Evolutionary conservation across 495 filamentous ascomycete genomes (phyloP), one percentile per base, ranked within the genome.

Genomic region (Oleoguttula mirabilis): DNA sequence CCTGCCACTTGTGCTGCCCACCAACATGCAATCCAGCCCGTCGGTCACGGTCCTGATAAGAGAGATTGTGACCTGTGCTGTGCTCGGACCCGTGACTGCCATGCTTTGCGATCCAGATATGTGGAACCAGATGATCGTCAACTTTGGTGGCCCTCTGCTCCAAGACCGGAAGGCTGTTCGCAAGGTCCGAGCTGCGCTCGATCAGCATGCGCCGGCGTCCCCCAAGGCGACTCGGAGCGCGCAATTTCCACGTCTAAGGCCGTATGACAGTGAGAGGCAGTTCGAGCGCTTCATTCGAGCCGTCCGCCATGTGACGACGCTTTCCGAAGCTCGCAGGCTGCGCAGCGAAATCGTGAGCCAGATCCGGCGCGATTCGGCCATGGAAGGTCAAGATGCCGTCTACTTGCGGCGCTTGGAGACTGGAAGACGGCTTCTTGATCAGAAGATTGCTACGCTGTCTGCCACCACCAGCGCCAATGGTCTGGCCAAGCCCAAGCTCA

Each of bases 141-240:
- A 79, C 34, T 88, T 84, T 49, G 72, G 71, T 59, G 51, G 63
- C 49, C 23, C 79, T 21, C 79, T 93, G 66, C 67, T 99, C 27
- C 88, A 95, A 55, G 92, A 99, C 57, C 82, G 90, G 11, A 96
- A 94, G 39, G 93, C 85, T 0, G 90, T 99, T 21, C 80, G 84
- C 41, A 94, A 88, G 57, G 73, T 99, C 25, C 81, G 90, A 35
- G 88, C 88, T 17, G 90, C 92, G 10, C 68, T 99, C 22, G 90
- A 99, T 59, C 75, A 95, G 61, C 92, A 99, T 68, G 83, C 90
- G 14, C 92, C 87, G 4, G 85, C 84, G 11, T 72, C 72, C 10
- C 81, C 83, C 0, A 87, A 75, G 51, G 62, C 73, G 1, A 73
- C 70, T 33, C 76, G 72, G 32, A 66, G 73, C 3, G 59, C 76